Evolutionary conservation across 805 yeast genomes (phyloP).

Genomic region (Wickerhamomyces chambardii): DNA sequence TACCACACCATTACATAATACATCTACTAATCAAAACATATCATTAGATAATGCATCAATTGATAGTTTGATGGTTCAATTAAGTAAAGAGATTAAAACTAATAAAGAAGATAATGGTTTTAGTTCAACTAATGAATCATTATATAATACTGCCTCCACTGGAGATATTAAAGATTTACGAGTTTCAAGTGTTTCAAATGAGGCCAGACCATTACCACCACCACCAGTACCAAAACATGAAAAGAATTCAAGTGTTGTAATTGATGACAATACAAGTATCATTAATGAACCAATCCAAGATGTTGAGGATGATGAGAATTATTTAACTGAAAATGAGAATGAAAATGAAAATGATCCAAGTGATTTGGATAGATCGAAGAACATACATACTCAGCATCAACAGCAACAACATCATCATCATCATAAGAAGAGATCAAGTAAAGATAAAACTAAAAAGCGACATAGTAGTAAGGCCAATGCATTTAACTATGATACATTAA

Average conservation of each 20-base stretch:
- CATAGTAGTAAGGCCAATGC: conserved; percentile 2
- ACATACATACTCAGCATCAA: no score
- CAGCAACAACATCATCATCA: conserved; percentile 1
- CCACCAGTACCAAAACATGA: conserved; percentile 18
- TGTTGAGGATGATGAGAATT: conserved; percentile 5
- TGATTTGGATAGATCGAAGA: no score
- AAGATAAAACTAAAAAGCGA: not conserved
- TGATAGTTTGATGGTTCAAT: conserved; percentile 7
- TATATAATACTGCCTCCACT: not conserved
- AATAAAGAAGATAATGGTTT: not conserved
- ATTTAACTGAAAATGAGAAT: conserved; percentile 17
- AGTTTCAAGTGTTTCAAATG: not conserved
- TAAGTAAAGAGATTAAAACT: conserved; percentile 6
- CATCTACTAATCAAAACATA: not conserved
- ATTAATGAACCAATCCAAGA: not conserved
- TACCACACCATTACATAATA: not conserved
- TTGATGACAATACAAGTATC: not conserved
- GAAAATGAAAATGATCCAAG: conserved; percentile 1
- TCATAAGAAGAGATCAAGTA: conserved; percentile 2
- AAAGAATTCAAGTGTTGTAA: conserved; percentile 4
- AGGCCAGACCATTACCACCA: conserved; percentile 18
- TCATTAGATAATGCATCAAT: conserved; percentile 4
- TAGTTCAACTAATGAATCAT: not conserved
- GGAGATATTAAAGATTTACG: not conserved
- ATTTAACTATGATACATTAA: conserved; percentile 22